Evolutionary conservation across 805 yeast genomes (phyloP).

Genomic region (Kregervanrija delftensis): DNA sequence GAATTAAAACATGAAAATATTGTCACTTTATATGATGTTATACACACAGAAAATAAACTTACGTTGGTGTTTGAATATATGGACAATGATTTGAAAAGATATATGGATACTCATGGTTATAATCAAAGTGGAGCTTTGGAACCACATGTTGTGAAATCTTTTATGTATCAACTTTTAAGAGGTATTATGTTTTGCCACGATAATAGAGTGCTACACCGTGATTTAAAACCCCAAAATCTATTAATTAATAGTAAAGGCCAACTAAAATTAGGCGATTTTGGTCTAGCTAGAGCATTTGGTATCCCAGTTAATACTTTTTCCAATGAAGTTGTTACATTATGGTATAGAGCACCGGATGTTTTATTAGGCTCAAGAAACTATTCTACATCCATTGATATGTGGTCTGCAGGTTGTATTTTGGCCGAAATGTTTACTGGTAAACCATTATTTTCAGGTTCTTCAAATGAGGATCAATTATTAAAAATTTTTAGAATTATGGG

Average conservation of each 20-base stretch:
- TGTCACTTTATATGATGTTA: slow-evolving; percentile 88
- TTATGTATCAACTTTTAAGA: slow-evolving; percentile 87
- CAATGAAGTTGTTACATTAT: slow-evolving; percentile 93
- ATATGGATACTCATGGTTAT: slow-evolving; percentile 81
- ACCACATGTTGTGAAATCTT: slow-evolving; percentile 70
- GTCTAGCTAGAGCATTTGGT: slow-evolving; percentile 95
- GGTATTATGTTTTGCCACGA: slow-evolving; percentile 89
- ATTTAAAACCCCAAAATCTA: slow-evolving; percentile 90
- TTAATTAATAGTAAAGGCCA: slow-evolving; percentile 86
- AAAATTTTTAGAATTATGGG: slow-evolving; percentile 93
- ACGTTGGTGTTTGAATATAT: slow-evolving; percentile 89
- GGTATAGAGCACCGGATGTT: slow-evolving; percentile 99
- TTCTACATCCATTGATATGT: slow-evolving; percentile 94
- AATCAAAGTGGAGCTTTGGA: slow-evolving; percentile 59
- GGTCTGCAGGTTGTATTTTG: slow-evolving; percentile 98
- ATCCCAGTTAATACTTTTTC: slow-evolving; percentile 96
- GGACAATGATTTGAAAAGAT: slow-evolving; percentile 89
- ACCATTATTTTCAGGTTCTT: slow-evolving; percentile 92
- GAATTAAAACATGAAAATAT: slow-evolving; percentile 91
- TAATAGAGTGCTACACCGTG: slow-evolving; percentile 76
- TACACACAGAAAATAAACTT: slow-evolving; percentile 92
- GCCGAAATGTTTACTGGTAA: slow-evolving; percentile 99
- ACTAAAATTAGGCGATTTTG: slow-evolving; percentile 92
- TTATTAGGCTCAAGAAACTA: slow-evolving; percentile 90
- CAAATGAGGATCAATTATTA: slow-evolving; percentile 91